Evolutionary conservation across 2,329 filamentous ascomycete genomes (phyloP).

Genomic region (Helotiales sp.): DNA sequence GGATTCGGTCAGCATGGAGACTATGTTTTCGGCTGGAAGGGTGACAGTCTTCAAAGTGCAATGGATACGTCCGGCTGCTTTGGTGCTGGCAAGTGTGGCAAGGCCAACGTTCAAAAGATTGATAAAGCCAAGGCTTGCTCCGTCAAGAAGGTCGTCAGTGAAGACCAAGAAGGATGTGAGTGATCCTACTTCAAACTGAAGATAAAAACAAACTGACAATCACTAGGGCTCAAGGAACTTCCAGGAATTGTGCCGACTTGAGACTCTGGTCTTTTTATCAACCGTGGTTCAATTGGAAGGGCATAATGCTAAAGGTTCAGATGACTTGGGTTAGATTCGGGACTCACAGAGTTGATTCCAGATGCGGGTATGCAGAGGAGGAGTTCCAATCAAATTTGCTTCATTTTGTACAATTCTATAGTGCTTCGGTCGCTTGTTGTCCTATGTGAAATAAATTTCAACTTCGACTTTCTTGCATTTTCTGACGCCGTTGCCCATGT

Average conservation of each 20-base stretch:
- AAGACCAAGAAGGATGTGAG: slow-evolving; percentile 2
- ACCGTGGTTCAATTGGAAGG: not conserved
- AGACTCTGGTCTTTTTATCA: not conserved
- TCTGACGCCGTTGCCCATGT: too few species aligned
- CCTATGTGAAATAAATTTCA: not conserved
- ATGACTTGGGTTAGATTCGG: not conserved
- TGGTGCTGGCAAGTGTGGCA: not conserved
- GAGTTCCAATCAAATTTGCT: not conserved
- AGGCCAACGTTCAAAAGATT: not conserved
- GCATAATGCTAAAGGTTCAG: not conserved
- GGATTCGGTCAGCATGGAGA: slow-evolving; percentile 62
- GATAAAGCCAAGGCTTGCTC: not conserved
- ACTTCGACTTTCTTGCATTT: too few species aligned
- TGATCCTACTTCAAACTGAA: not conserved
- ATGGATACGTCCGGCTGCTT: slow-evolving; percentile 43
- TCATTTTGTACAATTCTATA: not conserved
- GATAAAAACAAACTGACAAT: not conserved
- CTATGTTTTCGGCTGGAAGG: slow-evolving; percentile 63
- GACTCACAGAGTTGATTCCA: not conserved
- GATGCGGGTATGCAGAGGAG: not conserved
- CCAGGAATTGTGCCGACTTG: not conserved
- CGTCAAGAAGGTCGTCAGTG: not conserved
- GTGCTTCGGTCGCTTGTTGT: not conserved
- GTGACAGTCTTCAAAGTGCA: slow-evolving; percentile 53
- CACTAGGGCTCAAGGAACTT: not conserved